Evolutionary conservation across 805 yeast species (phyloP).

Genomic region (Candida coleopterorum): DNA sequence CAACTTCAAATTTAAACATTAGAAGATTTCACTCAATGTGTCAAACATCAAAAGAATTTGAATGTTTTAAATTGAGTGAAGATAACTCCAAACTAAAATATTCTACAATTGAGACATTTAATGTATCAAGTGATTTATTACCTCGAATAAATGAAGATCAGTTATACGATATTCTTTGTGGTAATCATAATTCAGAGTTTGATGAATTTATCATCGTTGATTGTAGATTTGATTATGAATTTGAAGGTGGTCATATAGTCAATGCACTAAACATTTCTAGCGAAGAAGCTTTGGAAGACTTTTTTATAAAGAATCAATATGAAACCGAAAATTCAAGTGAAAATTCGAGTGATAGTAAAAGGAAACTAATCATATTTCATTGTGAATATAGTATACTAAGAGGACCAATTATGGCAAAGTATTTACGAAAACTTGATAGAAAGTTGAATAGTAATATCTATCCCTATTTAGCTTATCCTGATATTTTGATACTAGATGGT

Average conservation of each 20-base stretch:
- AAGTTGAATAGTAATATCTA: conserved; percentile 65
- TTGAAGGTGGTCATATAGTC: conserved; percentile 84
- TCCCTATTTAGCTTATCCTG: conserved; percentile 83
- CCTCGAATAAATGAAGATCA: conserved; percentile 63
- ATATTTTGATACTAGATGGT: conserved; percentile 82
- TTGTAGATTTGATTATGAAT: conserved; percentile 92
- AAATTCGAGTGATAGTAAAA: background rate
- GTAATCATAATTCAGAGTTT: conserved; percentile 44
- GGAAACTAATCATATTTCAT: conserved; percentile 67
- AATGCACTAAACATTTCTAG: conserved; percentile 76
- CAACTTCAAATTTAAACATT: conserved; percentile 21
- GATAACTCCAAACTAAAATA: conserved; percentile 30
- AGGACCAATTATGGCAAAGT: conserved; percentile 91
- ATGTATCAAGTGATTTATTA: conserved; percentile 50
- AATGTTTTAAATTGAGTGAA: conserved; percentile 16
- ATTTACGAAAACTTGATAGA: conserved; percentile 80
- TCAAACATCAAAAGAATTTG: conserved; percentile 40
- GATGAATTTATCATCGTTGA: conserved; percentile 64
- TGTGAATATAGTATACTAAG: conserved; percentile 92
- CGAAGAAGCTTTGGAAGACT: conserved; percentile 60
- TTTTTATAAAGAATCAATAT: conserved; percentile 34
- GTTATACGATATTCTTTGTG: conserved; percentile 54
- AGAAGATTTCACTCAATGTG: conserved; percentile 69
- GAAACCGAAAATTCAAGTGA: conserved; percentile 9
- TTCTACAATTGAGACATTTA: conserved; percentile 26